Base-by-base conservation (phyloP, 225 moss, liverwort and hornwort species). In the Thuidium tamariscinum region DNA sequence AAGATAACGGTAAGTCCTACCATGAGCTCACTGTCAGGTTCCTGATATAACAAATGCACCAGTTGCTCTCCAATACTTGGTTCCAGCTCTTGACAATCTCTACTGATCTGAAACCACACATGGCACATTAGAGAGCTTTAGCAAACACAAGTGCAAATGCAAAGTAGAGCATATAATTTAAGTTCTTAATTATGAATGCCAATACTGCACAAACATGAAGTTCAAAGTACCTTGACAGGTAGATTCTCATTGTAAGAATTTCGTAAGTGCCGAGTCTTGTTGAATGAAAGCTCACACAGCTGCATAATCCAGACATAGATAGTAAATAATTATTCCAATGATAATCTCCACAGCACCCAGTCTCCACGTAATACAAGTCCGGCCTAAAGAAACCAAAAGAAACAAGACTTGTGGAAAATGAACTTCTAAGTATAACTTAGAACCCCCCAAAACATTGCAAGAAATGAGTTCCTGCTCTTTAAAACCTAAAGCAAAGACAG, bases 31-130 rank as follows among this genome's bases (percentile, higher is more conserved):
- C 97, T 96, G 90, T 99, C 99, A 36, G 95, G 93, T 92, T 99
- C 99, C 85, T 95, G 93, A 88, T 99, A 99, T 84, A 99, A 62
- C 84, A 97, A 92, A 77, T 92, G 92, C 88, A 95, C 95, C 89
- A 99, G 90, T 85, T 96, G 97, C 87, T 97, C 99, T 79, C 99
- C 99, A 14, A 96, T 95, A 91, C 86, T 90, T 81, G 91, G 92
- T 91, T 99, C 99, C 92, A 99, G 88, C 91, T 99, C 99, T 89
- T 99, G 99, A 87, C 99, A 99, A 88, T 99, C 99, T 86, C 99
- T 93, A 88, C 99, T 99, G 73, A 99, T 99, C 99, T 99, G 94
- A 82, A 88, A 80, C 66, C 88, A 84, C 80, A 80, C 52, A 56
- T 27, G 86, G 36, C 36, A 69, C 67, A 75, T 23, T 41, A 69